Evolutionary conservation across 306 rosid species (phyloP), one percentile per base, ranked within the genome.

Genomic region (Cucurbita maxima): DNA sequence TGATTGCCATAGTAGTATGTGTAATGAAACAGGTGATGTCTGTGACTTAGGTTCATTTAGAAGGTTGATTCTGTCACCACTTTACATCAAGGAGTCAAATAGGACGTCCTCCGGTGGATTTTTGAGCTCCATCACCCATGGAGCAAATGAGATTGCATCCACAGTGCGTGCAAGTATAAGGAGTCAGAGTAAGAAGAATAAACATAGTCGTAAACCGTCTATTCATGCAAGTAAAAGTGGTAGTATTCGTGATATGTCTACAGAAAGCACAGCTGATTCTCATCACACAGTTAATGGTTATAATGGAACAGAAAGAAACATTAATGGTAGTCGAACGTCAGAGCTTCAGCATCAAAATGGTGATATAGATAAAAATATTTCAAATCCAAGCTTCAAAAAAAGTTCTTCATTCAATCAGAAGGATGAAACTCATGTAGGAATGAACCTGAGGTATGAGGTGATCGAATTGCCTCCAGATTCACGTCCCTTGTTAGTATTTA

Each of bases 81-180:
- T 91, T 18, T 77, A 86, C 76, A 96, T 95, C 64, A 95, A 84
- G 83, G 90, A 89, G 81, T 77, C 86, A 71, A 80, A 82, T 71
- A 10, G 81, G 84, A 80, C 79, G 76, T 64, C 83, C 20, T 56
- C 96, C 8, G 94, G 85, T 68, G 90, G 95, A 11, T 81, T 95
- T 82, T 83, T 95, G 85, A 95, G 96, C 85, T 71, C 99, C 75
- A 87, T 95, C 71, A 95, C 99, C 61, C 93, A 91, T 73, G 99
- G 99, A 58, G 99, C 99, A 56, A 94, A 89, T 87, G 99, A 91
- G 86, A 83, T 95, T 82, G 99, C 99, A 51, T 95, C 96, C 75
- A 76, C 97, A 13, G 91, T 95, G 37, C 92, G 97, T 73, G 96
- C 96, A 76, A 94, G 89, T 79, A 89, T 94, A 74, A 88, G 90